Evolutionary conservation across 2,329 filamentous ascomycete genomes (phyloP).

Genomic region (Arthrobotrys megalospora): DNA sequence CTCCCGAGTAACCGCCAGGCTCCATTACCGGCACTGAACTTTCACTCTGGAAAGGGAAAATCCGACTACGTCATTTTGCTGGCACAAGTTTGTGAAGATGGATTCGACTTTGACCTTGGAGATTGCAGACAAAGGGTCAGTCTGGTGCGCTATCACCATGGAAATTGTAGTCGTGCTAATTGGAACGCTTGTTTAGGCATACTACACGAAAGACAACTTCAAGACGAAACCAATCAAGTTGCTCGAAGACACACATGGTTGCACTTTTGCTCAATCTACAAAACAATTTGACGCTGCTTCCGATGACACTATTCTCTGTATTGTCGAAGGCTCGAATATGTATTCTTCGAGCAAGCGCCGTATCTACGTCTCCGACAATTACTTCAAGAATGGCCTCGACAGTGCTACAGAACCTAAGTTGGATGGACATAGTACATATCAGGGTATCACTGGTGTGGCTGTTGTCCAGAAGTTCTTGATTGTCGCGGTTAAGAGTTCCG

Average conservation of each 20-base stretch:
- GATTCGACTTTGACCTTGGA: constrained; percentile 77
- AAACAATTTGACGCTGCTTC: constrained; percentile 80
- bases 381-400: constrained; percentile 75
- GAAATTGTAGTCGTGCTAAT: constrained; percentile 66
- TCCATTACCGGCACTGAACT: constrained; percentile 73
- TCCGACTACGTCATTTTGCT: constrained; percentile 76
- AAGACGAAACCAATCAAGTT: constrained; percentile 76
- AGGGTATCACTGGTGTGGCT: constrained; percentile 85
- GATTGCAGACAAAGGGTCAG: constrained; percentile 75
- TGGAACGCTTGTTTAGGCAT: constrained; percentile 68
- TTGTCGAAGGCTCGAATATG: constrained; percentile 81
- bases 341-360: constrained; percentile 81
- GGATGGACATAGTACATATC: constrained; percentile 79
- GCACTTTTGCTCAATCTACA: constrained; percentile 88
- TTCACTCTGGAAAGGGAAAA: constrained; percentile 86
- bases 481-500: constrained; percentile 82
- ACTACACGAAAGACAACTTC: constrained; percentile 91
- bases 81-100: constrained; percentile 74
- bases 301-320: constrained; percentile 81
- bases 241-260: constrained; percentile 79
- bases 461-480: constrained; percentile 89
- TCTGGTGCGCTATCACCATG: neutral
- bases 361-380: constrained; percentile 85
- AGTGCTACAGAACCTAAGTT: constrained; percentile 80
- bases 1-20: constrained; percentile 71